These are phyloP conservation scores for Lentinula detonsa DNA, from an alignment of 768 basidiomycete genomes.

Conservation along the genomic window DNA sequence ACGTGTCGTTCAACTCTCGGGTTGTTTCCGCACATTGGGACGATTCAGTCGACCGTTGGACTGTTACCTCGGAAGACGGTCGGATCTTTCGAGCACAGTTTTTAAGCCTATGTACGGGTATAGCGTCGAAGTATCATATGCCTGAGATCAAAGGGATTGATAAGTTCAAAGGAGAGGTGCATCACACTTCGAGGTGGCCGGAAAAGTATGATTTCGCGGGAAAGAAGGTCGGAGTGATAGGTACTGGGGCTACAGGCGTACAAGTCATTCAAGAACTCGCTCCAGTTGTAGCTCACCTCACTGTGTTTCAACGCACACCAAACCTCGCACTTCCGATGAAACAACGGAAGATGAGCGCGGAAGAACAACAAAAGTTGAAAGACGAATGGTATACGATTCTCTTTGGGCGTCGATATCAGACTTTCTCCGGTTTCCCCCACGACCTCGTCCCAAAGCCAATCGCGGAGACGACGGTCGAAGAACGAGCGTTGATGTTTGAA, in stretches of 20 bases:
- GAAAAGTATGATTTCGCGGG: not conserved
- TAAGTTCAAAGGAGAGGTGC: not conserved
- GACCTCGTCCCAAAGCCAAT: not conserved
- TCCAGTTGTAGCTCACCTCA: slow-evolving; percentile 4
- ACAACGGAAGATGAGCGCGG: not conserved
- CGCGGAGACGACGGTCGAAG: slow-evolving; percentile 5
- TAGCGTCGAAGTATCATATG: not conserved
- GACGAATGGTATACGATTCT: not conserved
- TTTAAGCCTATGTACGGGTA: slow-evolving; percentile 3
- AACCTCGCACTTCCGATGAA: slow-evolving; percentile 4
- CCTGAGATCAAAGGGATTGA: slow-evolving; percentile 4
- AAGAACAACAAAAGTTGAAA: not conserved
- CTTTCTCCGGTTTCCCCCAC: slow-evolving; percentile 1
- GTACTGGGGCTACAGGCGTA: slow-evolving; percentile 2
- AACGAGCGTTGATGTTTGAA: slow-evolving; percentile 7
- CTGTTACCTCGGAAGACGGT: not conserved
- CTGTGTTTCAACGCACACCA: slow-evolving; percentile 11
- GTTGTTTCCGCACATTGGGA: slow-evolving; percentile 1
- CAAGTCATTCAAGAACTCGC: slow-evolving; percentile 10
- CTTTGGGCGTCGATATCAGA: not conserved
- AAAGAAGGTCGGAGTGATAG: slow-evolving; percentile 6
- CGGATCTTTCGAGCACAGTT: not conserved
- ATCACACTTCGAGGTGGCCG: slow-evolving; percentile 5
- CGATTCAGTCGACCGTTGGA: not conserved
- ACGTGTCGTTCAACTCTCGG: slow-evolving; percentile 1